These are phyloP conservation scores for Hymenochaete sp. DNA, from an alignment of 1,284 basidiomycete species.

Conservation along the genomic window DNA sequence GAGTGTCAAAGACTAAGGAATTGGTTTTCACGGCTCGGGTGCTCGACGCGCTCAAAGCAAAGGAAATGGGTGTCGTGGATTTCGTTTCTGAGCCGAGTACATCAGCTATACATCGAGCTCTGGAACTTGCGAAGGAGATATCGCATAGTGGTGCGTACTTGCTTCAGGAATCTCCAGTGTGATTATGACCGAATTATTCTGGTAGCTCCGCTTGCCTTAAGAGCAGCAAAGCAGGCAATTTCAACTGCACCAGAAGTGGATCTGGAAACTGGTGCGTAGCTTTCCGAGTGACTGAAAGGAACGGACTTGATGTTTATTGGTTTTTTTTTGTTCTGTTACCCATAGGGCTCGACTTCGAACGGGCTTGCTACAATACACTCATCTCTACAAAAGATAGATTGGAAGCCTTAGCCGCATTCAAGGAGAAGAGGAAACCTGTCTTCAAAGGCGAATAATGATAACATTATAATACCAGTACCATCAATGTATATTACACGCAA, in stretches of 20 bases:
- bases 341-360: conserved; percentile 79
- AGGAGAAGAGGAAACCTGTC: conserved; percentile 75
- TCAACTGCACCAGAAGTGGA: conserved; percentile 72
- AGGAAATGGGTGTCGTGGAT: conserved; percentile 60
- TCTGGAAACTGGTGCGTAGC: conserved; percentile 60
- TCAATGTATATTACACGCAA: conserved; percentile 22
- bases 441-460: conserved; percentile 71
- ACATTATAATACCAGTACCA: conserved; percentile 20
- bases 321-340: neutral
- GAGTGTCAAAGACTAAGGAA: conserved; percentile 79
- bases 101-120: conserved; percentile 58
- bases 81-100: conserved; percentile 57
- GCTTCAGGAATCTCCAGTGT: conserved; percentile 6
- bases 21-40: conserved; percentile 74
- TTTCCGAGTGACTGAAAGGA: too few species aligned
- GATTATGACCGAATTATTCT: conserved; percentile 9
- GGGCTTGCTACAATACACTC: conserved; percentile 80
- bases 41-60: conserved; percentile 59
- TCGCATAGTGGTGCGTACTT: conserved; percentile 52
- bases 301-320: conserved; percentile 12
- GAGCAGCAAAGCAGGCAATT: conserved; percentile 85
- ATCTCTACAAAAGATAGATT: conserved; percentile 69
- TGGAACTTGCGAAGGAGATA: conserved; percentile 58
- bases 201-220: conserved; percentile 78
- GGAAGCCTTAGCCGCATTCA: conserved; percentile 85